A percentile compares a stretch with the other conserved stretches of the same genome.
These are phyloP conservation scores for Aspergillus sp. DNA, from an alignment of 2,329 filamentous ascomycete species.

Conservation along the genomic window DNA sequence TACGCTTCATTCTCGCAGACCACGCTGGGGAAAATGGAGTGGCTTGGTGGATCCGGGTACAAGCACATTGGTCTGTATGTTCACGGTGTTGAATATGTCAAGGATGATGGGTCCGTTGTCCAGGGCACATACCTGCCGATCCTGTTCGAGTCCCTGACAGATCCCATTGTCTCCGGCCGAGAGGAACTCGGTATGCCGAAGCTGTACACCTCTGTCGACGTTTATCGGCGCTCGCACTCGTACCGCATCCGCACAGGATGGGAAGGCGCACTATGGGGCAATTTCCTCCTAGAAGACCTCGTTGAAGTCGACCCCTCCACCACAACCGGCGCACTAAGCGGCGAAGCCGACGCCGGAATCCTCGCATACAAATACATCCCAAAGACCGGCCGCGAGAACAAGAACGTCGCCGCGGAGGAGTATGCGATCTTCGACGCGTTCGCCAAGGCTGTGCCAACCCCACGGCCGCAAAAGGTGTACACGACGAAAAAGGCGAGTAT, in stretches of 20 bases:
- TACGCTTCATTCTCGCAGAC: conserved; percentile 48
- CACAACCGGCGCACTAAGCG: background rate
- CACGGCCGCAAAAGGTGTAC: background rate
- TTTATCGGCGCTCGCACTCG: conserved; percentile 41
- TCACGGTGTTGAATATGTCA: conserved; percentile 63
- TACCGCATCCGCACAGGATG: conserved; percentile 48
- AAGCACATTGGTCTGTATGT: conserved; percentile 63
- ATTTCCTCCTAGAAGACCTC: conserved; percentile 44
- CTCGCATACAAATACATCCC: conserved; percentile 54
- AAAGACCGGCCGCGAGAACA: conserved; percentile 51
- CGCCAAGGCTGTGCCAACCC: conserved; percentile 31
- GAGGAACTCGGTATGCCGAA: conserved; percentile 68
- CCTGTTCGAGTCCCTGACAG: conserved; percentile 61
- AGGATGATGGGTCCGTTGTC: conserved; percentile 52
- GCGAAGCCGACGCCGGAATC: conserved; percentile 2
- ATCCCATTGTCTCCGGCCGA: conserved; percentile 62
- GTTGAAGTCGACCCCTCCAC: conserved; percentile 28
- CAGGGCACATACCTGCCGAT: conserved; percentile 60
- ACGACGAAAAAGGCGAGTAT: conserved; percentile 48
- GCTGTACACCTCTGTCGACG: conserved; percentile 55
- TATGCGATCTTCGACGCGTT: conserved; percentile 51
- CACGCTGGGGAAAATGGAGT: conserved; percentile 57
- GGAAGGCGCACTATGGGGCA: conserved; percentile 46
- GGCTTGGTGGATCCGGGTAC: conserved; percentile 65
- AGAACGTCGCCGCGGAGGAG: conserved; percentile 58